Evolutionary conservation across 345 rosid species (phyloP).

Genomic region (Boechera stricta): DNA sequence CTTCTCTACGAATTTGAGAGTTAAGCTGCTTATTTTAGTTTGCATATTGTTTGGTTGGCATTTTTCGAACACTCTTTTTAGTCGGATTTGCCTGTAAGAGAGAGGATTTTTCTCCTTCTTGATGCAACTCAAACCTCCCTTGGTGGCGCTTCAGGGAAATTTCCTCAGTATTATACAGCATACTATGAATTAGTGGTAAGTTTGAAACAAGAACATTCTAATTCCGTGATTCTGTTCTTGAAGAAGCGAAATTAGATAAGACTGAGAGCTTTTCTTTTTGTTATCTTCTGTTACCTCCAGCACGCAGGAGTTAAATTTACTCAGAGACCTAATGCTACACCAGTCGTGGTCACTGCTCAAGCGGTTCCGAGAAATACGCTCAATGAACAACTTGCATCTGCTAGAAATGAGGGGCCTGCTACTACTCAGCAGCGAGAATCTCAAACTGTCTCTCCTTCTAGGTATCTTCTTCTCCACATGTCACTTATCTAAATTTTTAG

Average conservation of each 20-base stretch:
- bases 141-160: slow-evolving; percentile 89
- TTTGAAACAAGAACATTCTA: slow-evolving; percentile 22
- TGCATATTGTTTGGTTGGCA: slow-evolving; percentile 16
- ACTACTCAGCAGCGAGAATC: slow-evolving; percentile 53
- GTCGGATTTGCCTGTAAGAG: slow-evolving; percentile 87
- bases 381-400: slow-evolving; percentile 63
- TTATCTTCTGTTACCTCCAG: slow-evolving; percentile 51
- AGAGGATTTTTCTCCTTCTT: slow-evolving; percentile 89
- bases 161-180: slow-evolving; percentile 84
- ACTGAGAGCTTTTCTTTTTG: slow-evolving; percentile 28
- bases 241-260: slow-evolving; percentile 2
- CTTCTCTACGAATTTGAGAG: slow-evolving; percentile 22
- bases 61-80: slow-evolving; percentile 41
- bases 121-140: slow-evolving; percentile 97
- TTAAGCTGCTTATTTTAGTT: slow-evolving; percentile 36
- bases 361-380: slow-evolving; percentile 54
- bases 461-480: slow-evolving; percentile 50
- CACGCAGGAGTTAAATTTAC: slow-evolving; percentile 86
- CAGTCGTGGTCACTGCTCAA: slow-evolving; percentile 51
- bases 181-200: slow-evolving; percentile 94
- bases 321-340: slow-evolving; percentile 53
- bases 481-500: neutral
- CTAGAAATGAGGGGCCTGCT: slow-evolving; percentile 52
- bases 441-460: slow-evolving; percentile 70
- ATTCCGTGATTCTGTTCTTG: slow-evolving; percentile 5